Evolutionary conservation across 2,329 filamentous ascomycete genomes (phyloP), one percentile per base, ranked within the genome.

Genomic region (Sphaerulina vaccinii): DNA sequence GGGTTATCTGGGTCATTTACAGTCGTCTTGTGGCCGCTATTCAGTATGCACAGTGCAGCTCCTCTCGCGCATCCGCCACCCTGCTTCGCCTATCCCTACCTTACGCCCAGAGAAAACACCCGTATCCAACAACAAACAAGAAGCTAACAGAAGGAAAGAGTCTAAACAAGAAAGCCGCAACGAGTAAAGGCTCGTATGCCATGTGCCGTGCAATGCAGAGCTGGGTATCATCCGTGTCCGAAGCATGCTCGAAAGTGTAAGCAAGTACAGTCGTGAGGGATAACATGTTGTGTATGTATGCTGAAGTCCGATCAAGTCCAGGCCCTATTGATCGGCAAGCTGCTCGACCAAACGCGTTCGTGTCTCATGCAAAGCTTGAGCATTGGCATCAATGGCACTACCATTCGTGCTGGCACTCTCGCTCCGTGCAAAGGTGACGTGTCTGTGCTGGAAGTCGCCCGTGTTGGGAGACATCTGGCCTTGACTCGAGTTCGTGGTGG

Each of bases 391-490:
- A 9, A 33, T 45, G 13, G 32, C 46, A 40, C 57, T 56, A 36
- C 54, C 53, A 22, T 45, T 49, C 39, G 58, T 49, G 40, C 53
- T 52, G 19, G 49, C 57, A 41, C 63, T 65, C 13, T 62, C 58
- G 37, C 62, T 65, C 22, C 62, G 52, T n/a, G 63, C 62, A 38
- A 65, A 65, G 2, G 58, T 62, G 7, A 63, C 62, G 18, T 55
- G 46, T 23, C 64, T 32, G 52, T 5, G 62, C 61, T 3, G 64
- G 60, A 58, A 57, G 11, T 65, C 58, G 5, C 47, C 49, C 19
- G 55, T 54, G 29, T 58, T 49, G 1, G 64, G 64, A 32, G 63
- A 65, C 18, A 55, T 56, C 37, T 63, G 62, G 2, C 52, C 47
- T 43, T 51, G 52, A 13, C 45, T 49, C n/a, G 51, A 54, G 15